Evolutionary conservation across 2,329 filamentous ascomycete genomes (phyloP), one percentile per base, ranked within the genome.

Genomic region (Exserohilum turcica): DNA sequence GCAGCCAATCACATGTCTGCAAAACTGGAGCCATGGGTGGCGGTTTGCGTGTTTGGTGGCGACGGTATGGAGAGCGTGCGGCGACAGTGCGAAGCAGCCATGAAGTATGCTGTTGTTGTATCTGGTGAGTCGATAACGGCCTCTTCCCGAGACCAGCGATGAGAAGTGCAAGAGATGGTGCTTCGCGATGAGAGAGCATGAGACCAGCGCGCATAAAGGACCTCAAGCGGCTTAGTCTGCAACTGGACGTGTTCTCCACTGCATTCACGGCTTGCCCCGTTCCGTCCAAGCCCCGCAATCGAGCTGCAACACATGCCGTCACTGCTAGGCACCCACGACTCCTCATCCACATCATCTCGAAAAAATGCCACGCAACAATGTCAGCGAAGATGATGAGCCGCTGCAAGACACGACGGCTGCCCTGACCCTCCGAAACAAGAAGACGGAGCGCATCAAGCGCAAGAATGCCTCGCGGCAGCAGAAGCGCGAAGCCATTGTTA

Each of bases 401-500:
- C 71, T 83, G 10, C 73, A 81, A 24, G 80, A 81, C 55, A 76
- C 75, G n/a, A 84, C 82, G 3, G 77, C 76, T 42, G 68, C 75
- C 1, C 72, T 85, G 12, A 65, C 75, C 1, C 73, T 83, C 19
- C 77, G 70, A 42, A 84, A 82, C 6, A 85, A 83, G 64, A 79
- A 80, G 47, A 83, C 79, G 5, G 77, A 80, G 60, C 78, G 83
- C 28, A 73, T 77, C 57, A 71, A 78, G 51, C 78, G 76, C 50
- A 72, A 73, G 60, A 76, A 72, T 52, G 64, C 61, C 4, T 64
- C 61, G 21, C 65, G 66, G 33, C 61, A 70, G 27, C 57, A 61
- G 43, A 63, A 71, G 28, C 68, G 59, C 15, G 70, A 74, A 27
- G 67, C 67, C 46, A 61, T 66, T 9, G 63, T 65, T 28, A 74